Conservation (phyloP, 208 protist genomes). For the Acanthamoeba polyphaga region DNA sequence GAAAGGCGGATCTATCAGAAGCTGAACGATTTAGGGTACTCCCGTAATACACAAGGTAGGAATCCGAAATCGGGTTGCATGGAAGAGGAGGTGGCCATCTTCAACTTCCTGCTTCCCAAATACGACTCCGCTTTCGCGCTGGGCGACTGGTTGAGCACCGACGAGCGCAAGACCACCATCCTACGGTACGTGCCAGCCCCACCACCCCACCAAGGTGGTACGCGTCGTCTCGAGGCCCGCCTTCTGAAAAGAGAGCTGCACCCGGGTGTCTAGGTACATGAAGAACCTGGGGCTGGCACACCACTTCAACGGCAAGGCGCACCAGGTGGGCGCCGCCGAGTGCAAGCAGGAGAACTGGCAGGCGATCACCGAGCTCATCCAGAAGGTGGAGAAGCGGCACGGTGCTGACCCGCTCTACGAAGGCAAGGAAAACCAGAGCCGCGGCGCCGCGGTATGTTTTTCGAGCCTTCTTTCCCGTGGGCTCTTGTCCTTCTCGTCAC, state of each 20-base stretch:
- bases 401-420: background rate
- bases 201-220: too few species aligned
- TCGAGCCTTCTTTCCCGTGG: background rate
- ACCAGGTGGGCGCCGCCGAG: background rate
- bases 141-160: background rate
- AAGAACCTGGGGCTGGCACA: background rate
- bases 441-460: background rate
- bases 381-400: background rate
- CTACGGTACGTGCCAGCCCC: background rate
- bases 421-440: background rate
- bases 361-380: background rate
- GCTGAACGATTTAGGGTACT: background rate
- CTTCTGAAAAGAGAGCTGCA: background rate
- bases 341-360: background rate
- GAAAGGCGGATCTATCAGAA: background rate
- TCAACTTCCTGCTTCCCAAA: background rate
- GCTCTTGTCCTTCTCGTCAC: background rate
- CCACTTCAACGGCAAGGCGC: background rate
- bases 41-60: background rate
- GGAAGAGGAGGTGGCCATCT: background rate
- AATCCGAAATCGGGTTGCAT: background rate
- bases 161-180: background rate
- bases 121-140: background rate
- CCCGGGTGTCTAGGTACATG: background rate
- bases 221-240: too few species aligned